Evolutionary conservation across 2,329 filamentous ascomycete species (phyloP).

Genomic region (Scedosporium minutisporum): DNA sequence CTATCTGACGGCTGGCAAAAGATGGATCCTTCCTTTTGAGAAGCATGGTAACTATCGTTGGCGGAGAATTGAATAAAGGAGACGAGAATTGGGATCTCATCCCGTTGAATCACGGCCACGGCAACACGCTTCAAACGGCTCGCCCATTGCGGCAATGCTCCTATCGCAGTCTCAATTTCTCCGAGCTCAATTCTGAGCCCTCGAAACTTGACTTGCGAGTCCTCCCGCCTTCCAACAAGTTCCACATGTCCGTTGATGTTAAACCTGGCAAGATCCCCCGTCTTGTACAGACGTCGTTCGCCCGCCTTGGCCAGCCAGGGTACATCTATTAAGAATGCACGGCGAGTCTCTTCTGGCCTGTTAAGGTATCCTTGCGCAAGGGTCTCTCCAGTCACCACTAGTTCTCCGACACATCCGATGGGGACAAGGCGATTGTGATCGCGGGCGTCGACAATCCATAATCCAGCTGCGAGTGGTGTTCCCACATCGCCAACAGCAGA

Average conservation of each 20-base stretch:
- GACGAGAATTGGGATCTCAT: too few relatives aligned
- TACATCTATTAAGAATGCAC: constrained; percentile 15
- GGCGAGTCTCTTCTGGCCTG: constrained; percentile 21
- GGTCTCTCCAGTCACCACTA: constrained; percentile 32
- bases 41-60: too few relatives aligned
- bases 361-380: constrained; percentile 41
- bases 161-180: too few relatives aligned
- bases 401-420: constrained; percentile 20
- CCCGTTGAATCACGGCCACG: too few relatives aligned
- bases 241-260: constrained; percentile 13
- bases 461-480: constrained; percentile 10
- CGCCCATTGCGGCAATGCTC: too few relatives aligned
- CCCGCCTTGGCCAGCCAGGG: constrained; percentile 20
- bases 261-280: constrained; percentile 36
- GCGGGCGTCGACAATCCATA: constrained; percentile 19
- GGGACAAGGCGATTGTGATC: constrained; percentile 17
- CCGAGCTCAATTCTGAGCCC: too few relatives aligned
- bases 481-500: constrained; percentile 8
- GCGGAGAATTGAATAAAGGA: too few relatives aligned
- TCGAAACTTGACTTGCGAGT: too few relatives aligned
- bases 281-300: constrained; percentile 28
- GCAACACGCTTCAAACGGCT: too few relatives aligned
- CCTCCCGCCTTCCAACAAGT: too few relatives aligned
- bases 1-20: too few relatives aligned
- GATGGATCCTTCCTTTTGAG: too few relatives aligned